These are phyloP conservation scores for Gracilaria caudata DNA, from an alignment of 23 red algal species.

Conservation along the genomic window DNA sequence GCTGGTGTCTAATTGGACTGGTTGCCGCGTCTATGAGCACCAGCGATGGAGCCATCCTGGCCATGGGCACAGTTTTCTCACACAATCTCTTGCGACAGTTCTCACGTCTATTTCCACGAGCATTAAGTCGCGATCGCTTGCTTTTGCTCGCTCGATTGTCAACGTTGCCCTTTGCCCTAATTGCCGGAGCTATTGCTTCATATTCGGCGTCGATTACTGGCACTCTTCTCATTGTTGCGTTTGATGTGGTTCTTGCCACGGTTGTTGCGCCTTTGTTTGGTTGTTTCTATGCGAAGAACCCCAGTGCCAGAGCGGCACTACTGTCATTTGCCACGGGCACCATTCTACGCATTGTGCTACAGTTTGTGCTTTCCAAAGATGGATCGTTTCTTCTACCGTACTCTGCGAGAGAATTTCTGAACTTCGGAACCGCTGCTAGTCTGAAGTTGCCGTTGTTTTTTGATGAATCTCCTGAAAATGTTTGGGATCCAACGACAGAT, in stretches of 20 bases:
- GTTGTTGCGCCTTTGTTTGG: slow-evolving; percentile 23
- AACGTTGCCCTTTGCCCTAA: slow-evolving; percentile 2
- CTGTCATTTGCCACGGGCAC: slow-evolving; percentile 9
- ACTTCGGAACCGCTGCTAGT: slow-evolving; percentile 1
- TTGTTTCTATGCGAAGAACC: not conserved
- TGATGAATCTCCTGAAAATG: not conserved
- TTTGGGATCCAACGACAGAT: slow-evolving; percentile 20
- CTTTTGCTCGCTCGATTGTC: slow-evolving; percentile 3
- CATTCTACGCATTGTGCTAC: slow-evolving; percentile 5
- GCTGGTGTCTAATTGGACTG: slow-evolving; percentile 27
- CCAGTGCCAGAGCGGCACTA: slow-evolving; percentile 3
- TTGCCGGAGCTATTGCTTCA: slow-evolving; percentile 10
- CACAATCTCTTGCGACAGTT: slow-evolving; percentile 16
- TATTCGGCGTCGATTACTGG: not conserved
- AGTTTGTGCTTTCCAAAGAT: slow-evolving; percentile 10
- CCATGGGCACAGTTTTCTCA: slow-evolving; percentile 28
- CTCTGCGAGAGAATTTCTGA: slow-evolving; percentile 9
- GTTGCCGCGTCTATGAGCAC: slow-evolving; percentile 44
- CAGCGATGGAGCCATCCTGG: slow-evolving; percentile 27
- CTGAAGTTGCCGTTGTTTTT: not conserved
- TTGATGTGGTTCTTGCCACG: slow-evolving; percentile 36
- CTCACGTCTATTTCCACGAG: not conserved
- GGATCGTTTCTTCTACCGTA: slow-evolving; percentile 33
- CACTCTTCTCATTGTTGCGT: slow-evolving; percentile 31
- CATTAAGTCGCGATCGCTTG: not conserved